These are phyloP conservation scores for Afroboletus lepidellus DNA, from an alignment of 1,284 basidiomycete genomes.

Conservation along the genomic window DNA sequence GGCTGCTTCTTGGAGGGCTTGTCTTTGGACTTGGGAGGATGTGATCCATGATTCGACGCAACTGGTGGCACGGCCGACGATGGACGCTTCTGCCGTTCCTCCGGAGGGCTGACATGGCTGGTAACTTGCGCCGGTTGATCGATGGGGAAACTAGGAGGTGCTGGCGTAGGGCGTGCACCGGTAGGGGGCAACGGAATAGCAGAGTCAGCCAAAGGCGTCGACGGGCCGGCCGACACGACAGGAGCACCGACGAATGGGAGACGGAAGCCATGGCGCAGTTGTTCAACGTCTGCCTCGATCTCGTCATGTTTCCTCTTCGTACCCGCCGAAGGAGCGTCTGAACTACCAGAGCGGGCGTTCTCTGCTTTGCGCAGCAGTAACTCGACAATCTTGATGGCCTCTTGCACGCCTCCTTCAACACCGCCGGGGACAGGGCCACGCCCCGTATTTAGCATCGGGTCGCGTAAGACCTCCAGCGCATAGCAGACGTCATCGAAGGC, in stretches of 20 bases:
- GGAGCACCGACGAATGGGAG: slow-evolving; percentile 48
- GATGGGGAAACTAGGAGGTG: neutral
- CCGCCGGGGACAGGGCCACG: slow-evolving; percentile 32
- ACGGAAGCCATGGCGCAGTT: slow-evolving; percentile 39
- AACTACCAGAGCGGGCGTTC: slow-evolving; percentile 25
- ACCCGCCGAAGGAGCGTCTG: slow-evolving; percentile 26
- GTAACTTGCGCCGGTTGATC: slow-evolving; percentile 2
- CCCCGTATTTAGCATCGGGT: slow-evolving; percentile 32
- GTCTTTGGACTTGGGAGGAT: slow-evolving; percentile 31
- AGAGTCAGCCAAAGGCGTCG: neutral
- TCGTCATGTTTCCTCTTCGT: slow-evolving; percentile 57
- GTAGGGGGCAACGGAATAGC: neutral
- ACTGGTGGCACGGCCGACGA: slow-evolving; percentile 4
- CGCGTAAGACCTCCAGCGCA: slow-evolving; percentile 51
- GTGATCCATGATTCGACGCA: slow-evolving; percentile 16
- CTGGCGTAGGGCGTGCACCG: neutral
- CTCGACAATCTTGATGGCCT: slow-evolving; percentile 47
- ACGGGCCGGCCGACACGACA: slow-evolving; percentile 25
- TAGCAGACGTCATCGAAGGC: slow-evolving; percentile 49
- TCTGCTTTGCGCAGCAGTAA: slow-evolving; percentile 50
- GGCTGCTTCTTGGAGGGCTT: slow-evolving; percentile 39
- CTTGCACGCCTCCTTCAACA: slow-evolving; percentile 38
- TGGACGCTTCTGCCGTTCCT: slow-evolving; percentile 17
- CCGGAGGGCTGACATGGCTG: slow-evolving; percentile 7
- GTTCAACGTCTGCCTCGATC: slow-evolving; percentile 39